Conservation (phyloP, 1,284 basidiomycete genomes). For the Trichosporon faecale region DNA sequence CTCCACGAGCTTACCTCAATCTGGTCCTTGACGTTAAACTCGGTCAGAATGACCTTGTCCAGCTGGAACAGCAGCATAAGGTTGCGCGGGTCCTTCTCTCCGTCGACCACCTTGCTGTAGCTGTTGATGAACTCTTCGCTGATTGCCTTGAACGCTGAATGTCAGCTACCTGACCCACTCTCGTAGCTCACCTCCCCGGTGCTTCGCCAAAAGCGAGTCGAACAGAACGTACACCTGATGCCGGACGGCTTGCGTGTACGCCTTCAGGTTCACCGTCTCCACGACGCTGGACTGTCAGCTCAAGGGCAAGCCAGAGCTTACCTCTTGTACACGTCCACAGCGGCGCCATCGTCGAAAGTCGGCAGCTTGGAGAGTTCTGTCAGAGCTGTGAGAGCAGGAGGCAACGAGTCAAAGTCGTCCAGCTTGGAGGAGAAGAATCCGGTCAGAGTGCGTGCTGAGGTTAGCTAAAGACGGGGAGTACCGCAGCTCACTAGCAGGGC, state of each 20-base stretch:
- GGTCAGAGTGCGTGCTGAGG: slow-evolving; percentile 71
- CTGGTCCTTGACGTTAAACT: slow-evolving; percentile 73
- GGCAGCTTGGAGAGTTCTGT: slow-evolving; percentile 64
- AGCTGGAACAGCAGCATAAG: slow-evolving; percentile 86
- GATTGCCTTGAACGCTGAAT: slow-evolving; percentile 65
- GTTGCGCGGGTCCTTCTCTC: slow-evolving; percentile 97
- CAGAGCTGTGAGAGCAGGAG: slow-evolving; percentile 72
- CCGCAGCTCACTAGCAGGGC: slow-evolving; percentile 67
- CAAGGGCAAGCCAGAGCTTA: slow-evolving; percentile 58
- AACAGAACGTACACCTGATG: slow-evolving; percentile 78
- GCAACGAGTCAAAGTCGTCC: slow-evolving; percentile 75
- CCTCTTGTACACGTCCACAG: slow-evolving; percentile 60
- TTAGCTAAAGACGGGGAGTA: slow-evolving; percentile 6
- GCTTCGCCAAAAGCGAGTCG: slow-evolving; percentile 70
- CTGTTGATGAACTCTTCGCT: slow-evolving; percentile 67
- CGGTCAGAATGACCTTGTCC: slow-evolving; percentile 74
- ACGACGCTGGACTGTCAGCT: slow-evolving; percentile 61
- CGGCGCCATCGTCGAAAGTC: slow-evolving; percentile 69
- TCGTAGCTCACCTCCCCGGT: slow-evolving; percentile 63
- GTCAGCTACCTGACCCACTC: neutral
- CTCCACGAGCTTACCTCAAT: slow-evolving; percentile 65
- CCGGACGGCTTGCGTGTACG: slow-evolving; percentile 75
- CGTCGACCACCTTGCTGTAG: slow-evolving; percentile 78
- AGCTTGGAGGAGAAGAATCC: slow-evolving; percentile 83
- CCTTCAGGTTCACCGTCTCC: slow-evolving; percentile 72